Evolutionary conservation across 805 yeast genomes (phyloP).

Genomic region (Isabelozyma gotoi): DNA sequence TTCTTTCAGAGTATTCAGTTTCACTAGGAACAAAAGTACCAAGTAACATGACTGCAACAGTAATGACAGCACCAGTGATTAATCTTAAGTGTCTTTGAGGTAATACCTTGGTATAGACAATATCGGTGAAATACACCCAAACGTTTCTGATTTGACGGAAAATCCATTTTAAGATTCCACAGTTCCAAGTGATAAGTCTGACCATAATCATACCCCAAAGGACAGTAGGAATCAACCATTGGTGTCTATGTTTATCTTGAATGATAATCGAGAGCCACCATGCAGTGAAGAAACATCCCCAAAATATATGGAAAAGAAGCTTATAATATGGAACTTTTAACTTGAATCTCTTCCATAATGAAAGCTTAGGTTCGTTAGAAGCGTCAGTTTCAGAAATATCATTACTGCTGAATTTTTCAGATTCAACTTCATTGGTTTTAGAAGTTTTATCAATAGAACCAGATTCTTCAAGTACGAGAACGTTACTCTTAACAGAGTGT

Average conservation of each 20-base stretch:
- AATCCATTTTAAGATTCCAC: slow-evolving; percentile 24
- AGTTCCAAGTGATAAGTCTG: slow-evolving; percentile 51
- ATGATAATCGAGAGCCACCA: slow-evolving; percentile 59
- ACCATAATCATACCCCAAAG: slow-evolving; percentile 51
- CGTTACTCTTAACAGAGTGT: neutral
- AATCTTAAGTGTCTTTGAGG: slow-evolving; percentile 42
- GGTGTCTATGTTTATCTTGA: slow-evolving; percentile 47
- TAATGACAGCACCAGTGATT: slow-evolving; percentile 43
- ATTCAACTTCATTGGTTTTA: neutral
- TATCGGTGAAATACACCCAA: slow-evolving; percentile 33
- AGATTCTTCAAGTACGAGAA: neutral
- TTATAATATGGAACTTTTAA: slow-evolving; percentile 13
- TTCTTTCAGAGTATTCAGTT: slow-evolving; percentile 43
- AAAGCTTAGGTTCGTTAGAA: neutral
- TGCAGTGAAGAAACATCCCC: slow-evolving; percentile 45
- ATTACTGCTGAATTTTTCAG: neutral
- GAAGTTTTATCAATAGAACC: neutral
- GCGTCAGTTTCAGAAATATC: neutral
- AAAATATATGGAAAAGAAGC: slow-evolving; percentile 17
- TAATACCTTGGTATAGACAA: slow-evolving; percentile 37
- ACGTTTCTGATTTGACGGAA: slow-evolving; percentile 15
- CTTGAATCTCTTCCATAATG: slow-evolving; percentile 9
- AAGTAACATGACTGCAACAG: slow-evolving; percentile 47
- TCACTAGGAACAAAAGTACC: slow-evolving; percentile 56
- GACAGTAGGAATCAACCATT: slow-evolving; percentile 60